A percentile compares a stretch with the other conserved stretches of the same genome.
phyloP scores from a whole-genome alignment of 1,284 basidiomycete species.

The Gomphus bonarii region DNA sequence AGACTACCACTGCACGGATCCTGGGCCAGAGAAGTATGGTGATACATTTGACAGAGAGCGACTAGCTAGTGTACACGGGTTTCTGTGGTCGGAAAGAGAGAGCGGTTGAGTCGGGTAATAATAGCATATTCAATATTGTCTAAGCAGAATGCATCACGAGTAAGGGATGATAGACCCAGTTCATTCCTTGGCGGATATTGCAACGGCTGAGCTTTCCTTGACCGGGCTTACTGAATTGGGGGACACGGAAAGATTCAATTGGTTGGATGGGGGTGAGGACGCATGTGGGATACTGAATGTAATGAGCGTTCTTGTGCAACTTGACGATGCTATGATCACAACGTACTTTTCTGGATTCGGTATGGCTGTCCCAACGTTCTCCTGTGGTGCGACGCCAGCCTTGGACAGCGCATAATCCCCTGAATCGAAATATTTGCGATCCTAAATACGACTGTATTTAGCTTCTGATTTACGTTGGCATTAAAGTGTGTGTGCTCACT shows the following conservation, averaged over 20 bases:
- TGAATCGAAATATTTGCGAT: conserved; percentile 97
- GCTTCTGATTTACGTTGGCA: not conserved
- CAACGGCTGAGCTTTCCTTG: conserved; percentile 43
- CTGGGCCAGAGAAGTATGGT: conserved; percentile 27
- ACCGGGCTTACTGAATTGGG: conserved; percentile 58
- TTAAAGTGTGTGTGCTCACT: conserved; percentile 33
- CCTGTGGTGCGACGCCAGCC: conserved; percentile 83
- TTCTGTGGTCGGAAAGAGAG: not conserved
- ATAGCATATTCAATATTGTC: conserved; percentile 5
- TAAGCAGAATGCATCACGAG: not conserved
- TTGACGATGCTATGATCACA: not conserved
- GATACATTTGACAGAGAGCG: conserved; percentile 12
- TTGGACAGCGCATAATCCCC: conserved; percentile 96
- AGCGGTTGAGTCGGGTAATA: not conserved
- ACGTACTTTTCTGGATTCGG: conserved; percentile 90
- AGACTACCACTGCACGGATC: conserved; percentile 12
- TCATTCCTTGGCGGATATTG: conserved; percentile 11
- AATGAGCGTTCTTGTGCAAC: not conserved
- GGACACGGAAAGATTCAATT: conserved; percentile 53
- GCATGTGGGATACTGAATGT: conserved; percentile 62
- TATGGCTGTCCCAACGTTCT: conserved; percentile 85
- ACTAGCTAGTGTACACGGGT: conserved; percentile 1
- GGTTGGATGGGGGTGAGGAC: conserved; percentile 46
- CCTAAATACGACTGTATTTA: conserved; percentile 36
- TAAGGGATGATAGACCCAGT: not conserved